Conservation (phyloP, 2,329 filamentous ascomycete genomes). For the Fusarium algeriense region DNA sequence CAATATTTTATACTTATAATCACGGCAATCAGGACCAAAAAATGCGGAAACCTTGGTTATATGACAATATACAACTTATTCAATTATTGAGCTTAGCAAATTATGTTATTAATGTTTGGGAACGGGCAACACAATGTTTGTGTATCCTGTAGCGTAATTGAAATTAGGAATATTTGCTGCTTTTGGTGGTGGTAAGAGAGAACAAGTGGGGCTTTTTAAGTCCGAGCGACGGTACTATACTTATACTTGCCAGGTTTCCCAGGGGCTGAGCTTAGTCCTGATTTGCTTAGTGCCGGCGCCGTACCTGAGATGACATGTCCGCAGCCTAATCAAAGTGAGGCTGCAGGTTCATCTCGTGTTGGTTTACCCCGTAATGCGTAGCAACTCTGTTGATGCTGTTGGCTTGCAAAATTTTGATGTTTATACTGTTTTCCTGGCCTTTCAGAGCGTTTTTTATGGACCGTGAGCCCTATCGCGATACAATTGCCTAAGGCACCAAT, state of each 20-base stretch:
- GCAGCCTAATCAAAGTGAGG: background rate
- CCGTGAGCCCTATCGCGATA: background rate
- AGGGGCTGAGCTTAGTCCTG: background rate
- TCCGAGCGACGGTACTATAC: background rate
- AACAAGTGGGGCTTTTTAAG: background rate
- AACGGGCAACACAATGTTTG: background rate
- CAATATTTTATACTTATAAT: too few species aligned
- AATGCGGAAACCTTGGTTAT: too few species aligned
- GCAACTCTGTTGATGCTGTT: background rate
- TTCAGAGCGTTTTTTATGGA: background rate
- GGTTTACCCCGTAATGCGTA: background rate
- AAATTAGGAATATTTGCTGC: too few species aligned
- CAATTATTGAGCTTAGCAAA: too few species aligned
- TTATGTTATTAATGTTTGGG: too few species aligned
- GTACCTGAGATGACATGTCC: background rate
- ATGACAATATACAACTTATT: too few species aligned
- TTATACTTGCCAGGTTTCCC: background rate
- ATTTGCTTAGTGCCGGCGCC: background rate
- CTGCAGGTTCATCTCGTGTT: background rate
- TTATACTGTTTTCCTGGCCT: background rate
- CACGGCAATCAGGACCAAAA: too few species aligned
- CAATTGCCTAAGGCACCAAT: background rate
- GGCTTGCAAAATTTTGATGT: background rate
- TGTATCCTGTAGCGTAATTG: background rate
- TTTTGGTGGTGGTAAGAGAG: too few species aligned